phyloP scores from a whole-genome alignment of 2,329 filamentous ascomycete genomes.

The Leptographium galeiforme region DNA sequence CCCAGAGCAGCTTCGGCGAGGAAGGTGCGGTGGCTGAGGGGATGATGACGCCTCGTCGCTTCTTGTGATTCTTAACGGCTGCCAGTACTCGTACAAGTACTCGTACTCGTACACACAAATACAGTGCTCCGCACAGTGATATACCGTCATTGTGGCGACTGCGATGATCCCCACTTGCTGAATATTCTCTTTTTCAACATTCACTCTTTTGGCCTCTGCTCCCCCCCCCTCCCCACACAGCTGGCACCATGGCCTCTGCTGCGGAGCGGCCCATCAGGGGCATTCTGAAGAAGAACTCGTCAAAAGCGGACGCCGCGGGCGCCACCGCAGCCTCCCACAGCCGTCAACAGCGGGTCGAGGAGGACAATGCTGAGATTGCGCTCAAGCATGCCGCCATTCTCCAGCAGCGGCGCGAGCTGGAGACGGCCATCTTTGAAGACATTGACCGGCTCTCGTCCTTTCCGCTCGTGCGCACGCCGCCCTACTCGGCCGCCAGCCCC shows the following conservation, averaged over 20 bases:
- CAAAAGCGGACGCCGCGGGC: slow-evolving; percentile 28
- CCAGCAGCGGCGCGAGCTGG: slow-evolving; percentile 67
- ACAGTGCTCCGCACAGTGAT: background rate
- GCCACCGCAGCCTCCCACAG: slow-evolving; percentile 10
- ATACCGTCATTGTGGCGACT: background rate
- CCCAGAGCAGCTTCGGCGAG: too few species aligned
- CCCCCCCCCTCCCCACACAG: background rate
- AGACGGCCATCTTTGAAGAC: slow-evolving; percentile 57
- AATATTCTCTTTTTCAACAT: background rate
- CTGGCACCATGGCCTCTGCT: slow-evolving; percentile 32
- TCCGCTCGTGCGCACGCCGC: slow-evolving; percentile 23
- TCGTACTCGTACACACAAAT: too few species aligned
- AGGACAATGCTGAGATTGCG: slow-evolving; percentile 47
- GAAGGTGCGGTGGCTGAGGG: too few species aligned
- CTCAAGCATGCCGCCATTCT: slow-evolving; percentile 72
- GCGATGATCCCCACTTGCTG: background rate
- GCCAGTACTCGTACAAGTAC: too few species aligned
- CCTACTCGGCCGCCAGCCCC: slow-evolving; percentile 30
- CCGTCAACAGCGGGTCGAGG: slow-evolving; percentile 20
- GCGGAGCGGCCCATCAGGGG: slow-evolving; percentile 31
- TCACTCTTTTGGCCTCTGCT: background rate
- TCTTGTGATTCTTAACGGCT: too few species aligned
- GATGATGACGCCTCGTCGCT: too few species aligned
- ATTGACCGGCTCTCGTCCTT: slow-evolving; percentile 58
- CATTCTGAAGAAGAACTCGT: slow-evolving; percentile 30